A percentile compares a stretch with the other conserved stretches of the same genome.
These are phyloP conservation scores for Podospora fimiseda DNA, from an alignment of 495 filamentous ascomycete genomes.

Conservation along the genomic window DNA sequence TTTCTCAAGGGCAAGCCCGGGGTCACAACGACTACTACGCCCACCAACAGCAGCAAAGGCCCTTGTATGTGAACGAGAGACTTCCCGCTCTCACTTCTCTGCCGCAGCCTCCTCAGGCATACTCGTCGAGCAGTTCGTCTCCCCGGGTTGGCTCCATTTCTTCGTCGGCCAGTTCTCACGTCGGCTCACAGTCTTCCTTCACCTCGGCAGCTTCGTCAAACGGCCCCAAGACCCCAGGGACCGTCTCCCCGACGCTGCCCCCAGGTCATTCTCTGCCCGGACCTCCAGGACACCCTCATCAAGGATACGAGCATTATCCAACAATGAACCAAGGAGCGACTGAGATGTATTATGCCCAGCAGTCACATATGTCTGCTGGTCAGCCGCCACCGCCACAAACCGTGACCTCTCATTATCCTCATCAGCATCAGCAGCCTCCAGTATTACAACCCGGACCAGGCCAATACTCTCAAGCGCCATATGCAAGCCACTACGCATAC, in stretches of 20 bases:
- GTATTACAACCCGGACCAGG: slow-evolving; percentile 71
- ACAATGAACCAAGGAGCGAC: slow-evolving; percentile 75
- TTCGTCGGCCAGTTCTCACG: slow-evolving; percentile 47
- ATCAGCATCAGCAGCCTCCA: slow-evolving; percentile 73
- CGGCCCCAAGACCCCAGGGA: slow-evolving; percentile 51
- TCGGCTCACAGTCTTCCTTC: slow-evolving; percentile 47
- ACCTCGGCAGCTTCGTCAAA: slow-evolving; percentile 50
- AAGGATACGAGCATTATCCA: slow-evolving; percentile 53
- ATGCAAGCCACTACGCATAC: slow-evolving; percentile 62
- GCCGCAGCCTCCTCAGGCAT: slow-evolving; percentile 55
- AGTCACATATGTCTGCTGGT: slow-evolving; percentile 71
- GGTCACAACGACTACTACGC: slow-evolving; percentile 65
- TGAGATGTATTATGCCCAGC: slow-evolving; percentile 79
- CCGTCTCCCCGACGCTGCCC: slow-evolving; percentile 39
- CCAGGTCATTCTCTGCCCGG: slow-evolving; percentile 34
- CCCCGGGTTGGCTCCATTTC: slow-evolving; percentile 64
- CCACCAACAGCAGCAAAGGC: slow-evolving; percentile 69
- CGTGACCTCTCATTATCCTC: slow-evolving; percentile 69
- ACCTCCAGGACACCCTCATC: slow-evolving; percentile 34
- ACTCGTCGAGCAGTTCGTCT: slow-evolving; percentile 60
- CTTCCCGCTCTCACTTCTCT: slow-evolving; percentile 64
- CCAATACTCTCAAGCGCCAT: slow-evolving; percentile 58
- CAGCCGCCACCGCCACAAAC: slow-evolving; percentile 76
- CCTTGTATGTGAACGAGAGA: slow-evolving; percentile 65
- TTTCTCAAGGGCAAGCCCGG: slow-evolving; percentile 85